phyloP scores from a whole-genome alignment of 1,284 basidiomycete species.

The Neolentinus lepideus region DNA sequence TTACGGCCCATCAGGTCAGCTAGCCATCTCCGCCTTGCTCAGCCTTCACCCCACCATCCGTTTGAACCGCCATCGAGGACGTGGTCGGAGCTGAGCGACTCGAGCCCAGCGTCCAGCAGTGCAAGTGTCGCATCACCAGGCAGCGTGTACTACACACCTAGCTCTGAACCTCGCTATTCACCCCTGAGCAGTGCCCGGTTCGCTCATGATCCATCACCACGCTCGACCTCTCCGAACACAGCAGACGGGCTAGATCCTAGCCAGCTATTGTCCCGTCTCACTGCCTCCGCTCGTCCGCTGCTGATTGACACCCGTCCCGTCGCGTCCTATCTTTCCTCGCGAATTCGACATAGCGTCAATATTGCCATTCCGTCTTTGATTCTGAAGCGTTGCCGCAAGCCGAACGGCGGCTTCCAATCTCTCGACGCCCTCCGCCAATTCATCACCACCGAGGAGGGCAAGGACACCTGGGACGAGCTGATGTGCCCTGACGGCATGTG shows the following conservation, averaged over 20 bases:
- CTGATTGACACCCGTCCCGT: slow-evolving; percentile 76
- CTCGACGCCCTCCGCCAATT: slow-evolving; percentile 68
- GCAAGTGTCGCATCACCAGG: slow-evolving; percentile 36
- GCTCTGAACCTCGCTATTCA: slow-evolving; percentile 25
- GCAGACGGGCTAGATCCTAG: slow-evolving; percentile 38
- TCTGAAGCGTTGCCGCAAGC: slow-evolving; percentile 73
- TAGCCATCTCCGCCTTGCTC: slow-evolving; percentile 25
- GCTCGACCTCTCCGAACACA: slow-evolving; percentile 12
- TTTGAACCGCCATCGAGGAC: slow-evolving; percentile 26
- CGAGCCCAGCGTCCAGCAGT: slow-evolving; percentile 41
- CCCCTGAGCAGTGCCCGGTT: slow-evolving; percentile 14
- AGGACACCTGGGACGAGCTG: slow-evolving; percentile 57
- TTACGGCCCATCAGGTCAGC: slow-evolving; percentile 62
- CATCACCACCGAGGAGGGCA: slow-evolving; percentile 69
- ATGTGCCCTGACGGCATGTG: slow-evolving; percentile 42
- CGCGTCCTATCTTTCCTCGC: slow-evolving; percentile 53
- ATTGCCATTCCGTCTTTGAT: slow-evolving; percentile 82
- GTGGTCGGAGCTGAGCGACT: slow-evolving; percentile 21
- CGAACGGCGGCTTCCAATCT: slow-evolving; percentile 52
- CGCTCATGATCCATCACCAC: slow-evolving; percentile 16
- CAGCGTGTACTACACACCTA: slow-evolving; percentile 56
- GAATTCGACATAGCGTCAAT: slow-evolving; percentile 66
- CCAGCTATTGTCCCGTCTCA: slow-evolving; percentile 43
- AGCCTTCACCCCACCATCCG: slow-evolving; percentile 15
- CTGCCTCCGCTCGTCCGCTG: slow-evolving; percentile 47